These are phyloP conservation scores for Crithidia bombi DNA, from an alignment of 208 protist species.

Conservation along the genomic window DNA sequence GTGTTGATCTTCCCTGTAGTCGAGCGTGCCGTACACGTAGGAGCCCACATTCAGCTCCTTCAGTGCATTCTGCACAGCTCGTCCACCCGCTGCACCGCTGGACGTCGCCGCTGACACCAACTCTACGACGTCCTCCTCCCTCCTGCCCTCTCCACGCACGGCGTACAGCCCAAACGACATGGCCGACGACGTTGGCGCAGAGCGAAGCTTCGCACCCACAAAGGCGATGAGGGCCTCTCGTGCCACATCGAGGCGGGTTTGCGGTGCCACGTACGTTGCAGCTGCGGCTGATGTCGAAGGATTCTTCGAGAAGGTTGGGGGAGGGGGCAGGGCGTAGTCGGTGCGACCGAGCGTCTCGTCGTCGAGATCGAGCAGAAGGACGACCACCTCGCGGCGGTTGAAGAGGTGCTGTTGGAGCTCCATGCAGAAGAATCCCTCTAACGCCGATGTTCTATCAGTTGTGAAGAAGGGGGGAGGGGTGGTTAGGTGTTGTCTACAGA, in stretches of 20 bases:
- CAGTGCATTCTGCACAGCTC: conserved; percentile 18
- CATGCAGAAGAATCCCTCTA: conserved; percentile 1
- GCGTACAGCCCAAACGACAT: conserved; percentile 51
- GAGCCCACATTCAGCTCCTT: background rate
- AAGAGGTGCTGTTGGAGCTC: conserved; percentile 29
- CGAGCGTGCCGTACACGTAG: background rate
- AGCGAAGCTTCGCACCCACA: conserved; percentile 41
- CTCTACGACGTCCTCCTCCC: conserved; percentile 20
- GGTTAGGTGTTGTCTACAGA: too few relatives aligned
- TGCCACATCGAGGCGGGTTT: conserved; percentile 44
- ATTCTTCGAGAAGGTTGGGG: conserved; percentile 3
- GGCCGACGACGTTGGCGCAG: conserved; percentile 21
- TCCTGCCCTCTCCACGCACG: conserved; percentile 27
- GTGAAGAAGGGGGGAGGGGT: too few relatives aligned
- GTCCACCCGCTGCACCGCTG: conserved; percentile 1
- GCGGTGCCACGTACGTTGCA: conserved; percentile 17
- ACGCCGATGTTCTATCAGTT: too few relatives aligned
- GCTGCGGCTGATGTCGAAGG: background rate
- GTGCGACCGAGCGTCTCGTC: conserved; percentile 14
- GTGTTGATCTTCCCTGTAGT: background rate
- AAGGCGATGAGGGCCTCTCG: conserved; percentile 47
- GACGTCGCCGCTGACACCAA: conserved; percentile 27
- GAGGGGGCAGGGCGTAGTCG: conserved; percentile 44
- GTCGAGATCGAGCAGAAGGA: conserved; percentile 61
- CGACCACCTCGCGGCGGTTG: conserved; percentile 49